Evolutionary conservation across 2,329 filamentous ascomycete species (phyloP).

Genomic region (Fonsecaea monophora): DNA sequence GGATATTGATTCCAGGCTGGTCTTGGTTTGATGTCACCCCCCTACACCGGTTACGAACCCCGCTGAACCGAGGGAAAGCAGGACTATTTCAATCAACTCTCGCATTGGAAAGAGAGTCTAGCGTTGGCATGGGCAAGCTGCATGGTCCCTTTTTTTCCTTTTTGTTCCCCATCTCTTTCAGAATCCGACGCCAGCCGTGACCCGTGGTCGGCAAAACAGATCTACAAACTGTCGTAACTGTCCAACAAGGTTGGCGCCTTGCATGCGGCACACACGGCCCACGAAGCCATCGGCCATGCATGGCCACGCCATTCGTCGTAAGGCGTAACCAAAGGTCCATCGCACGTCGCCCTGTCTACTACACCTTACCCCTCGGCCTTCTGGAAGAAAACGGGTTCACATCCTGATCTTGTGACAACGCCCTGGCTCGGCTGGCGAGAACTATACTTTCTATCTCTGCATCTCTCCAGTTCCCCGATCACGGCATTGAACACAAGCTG

Average conservation of each 20-base stretch:
- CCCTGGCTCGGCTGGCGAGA: background rate
- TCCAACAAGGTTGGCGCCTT: background rate
- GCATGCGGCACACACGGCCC: background rate
- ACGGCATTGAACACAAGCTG: no score
- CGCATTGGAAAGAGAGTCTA: no score
- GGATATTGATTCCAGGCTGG: no score
- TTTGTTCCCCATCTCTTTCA: background rate
- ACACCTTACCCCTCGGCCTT: background rate
- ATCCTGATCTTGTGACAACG: background rate
- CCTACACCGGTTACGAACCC: no score
- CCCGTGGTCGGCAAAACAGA: no score
- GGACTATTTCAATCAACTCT: no score
- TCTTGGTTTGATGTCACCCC: no score
- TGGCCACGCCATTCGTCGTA: background rate
- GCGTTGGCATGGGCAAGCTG: background rate
- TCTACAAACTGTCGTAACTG: background rate
- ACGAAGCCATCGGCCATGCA: no score
- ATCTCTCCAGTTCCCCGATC: background rate
- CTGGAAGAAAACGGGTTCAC: background rate
- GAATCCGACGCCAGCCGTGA: background rate
- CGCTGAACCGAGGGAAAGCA: no score
- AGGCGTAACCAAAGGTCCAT: no score
- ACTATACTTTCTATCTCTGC: background rate
- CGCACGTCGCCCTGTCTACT: background rate
- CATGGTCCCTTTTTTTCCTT: background rate